These are phyloP conservation scores for Blastocladiella britannica DNA, from an alignment of 192 early-diverging fungal species.

Conservation along the genomic window DNA sequence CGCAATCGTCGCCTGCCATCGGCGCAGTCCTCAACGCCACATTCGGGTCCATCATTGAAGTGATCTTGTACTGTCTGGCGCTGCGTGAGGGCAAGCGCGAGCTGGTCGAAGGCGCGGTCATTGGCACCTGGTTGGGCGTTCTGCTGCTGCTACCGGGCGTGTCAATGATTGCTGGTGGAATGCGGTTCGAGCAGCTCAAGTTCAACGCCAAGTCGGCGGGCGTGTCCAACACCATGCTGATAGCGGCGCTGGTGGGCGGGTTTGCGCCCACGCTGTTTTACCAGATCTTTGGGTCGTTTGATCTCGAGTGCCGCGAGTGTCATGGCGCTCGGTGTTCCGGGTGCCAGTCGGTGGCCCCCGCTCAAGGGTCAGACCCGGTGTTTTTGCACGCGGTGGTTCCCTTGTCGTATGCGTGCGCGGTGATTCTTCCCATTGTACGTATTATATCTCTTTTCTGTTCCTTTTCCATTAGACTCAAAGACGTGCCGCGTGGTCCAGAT, in stretches of 20 bases:
- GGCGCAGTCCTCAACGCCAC: constrained; percentile 95
- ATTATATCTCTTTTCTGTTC: constrained; percentile 1
- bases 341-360: neutral
- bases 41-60: constrained; percentile 89
- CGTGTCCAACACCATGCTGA: constrained; percentile 87
- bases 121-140: constrained; percentile 77
- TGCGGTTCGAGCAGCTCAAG: constrained; percentile 74
- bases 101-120: constrained; percentile 75
- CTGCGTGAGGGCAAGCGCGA: constrained; percentile 64
- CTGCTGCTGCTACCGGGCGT: constrained; percentile 79
- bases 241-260: constrained; percentile 77
- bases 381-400: constrained; percentile 57
- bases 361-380: constrained; percentile 42
- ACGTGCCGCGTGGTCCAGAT: constrained; percentile 22
- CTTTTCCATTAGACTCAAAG: neutral
- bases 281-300: constrained; percentile 58
- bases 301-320: constrained; percentile 33
- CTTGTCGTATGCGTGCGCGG: constrained; percentile 71
- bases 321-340: neutral
- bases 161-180: constrained; percentile 79
- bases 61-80: constrained; percentile 79
- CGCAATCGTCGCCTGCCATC: constrained; percentile 75
- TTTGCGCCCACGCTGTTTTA: constrained; percentile 91
- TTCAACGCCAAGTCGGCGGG: constrained; percentile 90
- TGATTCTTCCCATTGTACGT: constrained; percentile 38